These are phyloP conservation scores for Camellia oleifera DNA, from an alignment of 179 eudicot species.

Conservation along the genomic window DNA sequence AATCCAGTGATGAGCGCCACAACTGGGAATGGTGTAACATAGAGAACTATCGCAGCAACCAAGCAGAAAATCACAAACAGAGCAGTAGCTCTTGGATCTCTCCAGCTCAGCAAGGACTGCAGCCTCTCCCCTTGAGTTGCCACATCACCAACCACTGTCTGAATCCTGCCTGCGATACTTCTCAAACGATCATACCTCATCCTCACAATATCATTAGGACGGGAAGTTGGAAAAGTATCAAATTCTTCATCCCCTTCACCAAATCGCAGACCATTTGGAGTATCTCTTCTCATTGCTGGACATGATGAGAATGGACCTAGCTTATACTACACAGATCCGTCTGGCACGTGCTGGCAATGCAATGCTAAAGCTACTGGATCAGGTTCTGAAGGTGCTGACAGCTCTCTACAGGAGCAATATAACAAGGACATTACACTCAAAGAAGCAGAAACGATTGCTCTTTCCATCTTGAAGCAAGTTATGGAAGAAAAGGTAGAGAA, in stretches of 20 bases:
- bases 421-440: too few relatives aligned
- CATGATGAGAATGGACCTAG: too few relatives aligned
- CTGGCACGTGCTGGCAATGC: too few relatives aligned
- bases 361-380: too few relatives aligned
- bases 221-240: constrained; percentile 57
- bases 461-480: too few relatives aligned
- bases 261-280: too few relatives aligned
- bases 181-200: constrained; percentile 65
- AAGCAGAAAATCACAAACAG: constrained; percentile 56
- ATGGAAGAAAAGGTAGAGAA: constrained; percentile 48
- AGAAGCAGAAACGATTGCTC: too few relatives aligned
- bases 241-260: constrained; percentile 46
- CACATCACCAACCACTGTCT: constrained; percentile 59
- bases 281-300: too few relatives aligned
- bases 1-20: constrained; percentile 47
- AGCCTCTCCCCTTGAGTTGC: constrained; percentile 65
- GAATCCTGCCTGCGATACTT: constrained; percentile 61
- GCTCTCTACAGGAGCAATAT: too few relatives aligned
- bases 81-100: constrained; percentile 59
- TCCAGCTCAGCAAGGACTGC: constrained; percentile 58
- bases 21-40: constrained; percentile 55
- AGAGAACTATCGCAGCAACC: constrained; percentile 50
- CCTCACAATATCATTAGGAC: constrained; percentile 49
- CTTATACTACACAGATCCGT: too few relatives aligned
- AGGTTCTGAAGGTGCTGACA: too few relatives aligned